phyloP scores from a whole-genome alignment of 2,329 filamentous ascomycete genomes.

The Dactylellina parvicollis region DNA sequence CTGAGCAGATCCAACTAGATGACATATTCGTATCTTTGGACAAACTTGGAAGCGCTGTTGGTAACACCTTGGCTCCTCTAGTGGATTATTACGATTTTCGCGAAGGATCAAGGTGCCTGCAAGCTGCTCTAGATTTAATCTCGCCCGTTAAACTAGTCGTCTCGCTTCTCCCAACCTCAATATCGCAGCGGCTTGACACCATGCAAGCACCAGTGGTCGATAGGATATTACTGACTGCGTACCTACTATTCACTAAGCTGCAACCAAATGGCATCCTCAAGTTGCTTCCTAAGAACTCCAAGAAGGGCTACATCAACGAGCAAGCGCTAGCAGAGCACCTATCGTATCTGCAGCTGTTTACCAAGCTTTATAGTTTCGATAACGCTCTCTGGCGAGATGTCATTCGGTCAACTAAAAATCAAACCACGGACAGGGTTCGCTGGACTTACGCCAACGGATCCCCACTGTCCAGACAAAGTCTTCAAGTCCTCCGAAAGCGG shows the following conservation, averaged over 20 bases:
- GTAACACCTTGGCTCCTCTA: constrained; percentile 7
- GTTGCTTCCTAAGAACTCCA: constrained; percentile 33
- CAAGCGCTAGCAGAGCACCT: constrained; percentile 54
- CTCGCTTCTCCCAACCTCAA: constrained; percentile 11
- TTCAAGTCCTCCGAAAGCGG: constrained; percentile 24
- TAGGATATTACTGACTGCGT: constrained; percentile 54
- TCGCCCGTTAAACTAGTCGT: background rate
- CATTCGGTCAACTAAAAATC: constrained; percentile 12
- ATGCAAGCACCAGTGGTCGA: constrained; percentile 3
- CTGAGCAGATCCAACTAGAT: constrained; percentile 21
- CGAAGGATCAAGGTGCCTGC: constrained; percentile 28
- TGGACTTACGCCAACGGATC: constrained; percentile 45
- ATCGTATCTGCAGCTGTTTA: constrained; percentile 54
- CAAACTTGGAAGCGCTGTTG: background rate
- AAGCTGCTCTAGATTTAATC: constrained; percentile 1
- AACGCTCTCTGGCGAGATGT: background rate
- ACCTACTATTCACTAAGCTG: constrained; percentile 54
- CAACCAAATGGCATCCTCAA: constrained; percentile 45
- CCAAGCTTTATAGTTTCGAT: constrained; percentile 50
- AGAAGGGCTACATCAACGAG: constrained; percentile 22
- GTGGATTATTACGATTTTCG: constrained; percentile 12
- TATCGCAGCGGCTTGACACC: constrained; percentile 6
- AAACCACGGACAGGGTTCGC: constrained; percentile 21
- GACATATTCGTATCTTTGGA: constrained; percentile 28
- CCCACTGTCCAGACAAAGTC: constrained; percentile 19